Evolutionary conservation across 2,329 filamentous ascomycete genomes (phyloP).

Genomic region (Cercospora berteroae): DNA sequence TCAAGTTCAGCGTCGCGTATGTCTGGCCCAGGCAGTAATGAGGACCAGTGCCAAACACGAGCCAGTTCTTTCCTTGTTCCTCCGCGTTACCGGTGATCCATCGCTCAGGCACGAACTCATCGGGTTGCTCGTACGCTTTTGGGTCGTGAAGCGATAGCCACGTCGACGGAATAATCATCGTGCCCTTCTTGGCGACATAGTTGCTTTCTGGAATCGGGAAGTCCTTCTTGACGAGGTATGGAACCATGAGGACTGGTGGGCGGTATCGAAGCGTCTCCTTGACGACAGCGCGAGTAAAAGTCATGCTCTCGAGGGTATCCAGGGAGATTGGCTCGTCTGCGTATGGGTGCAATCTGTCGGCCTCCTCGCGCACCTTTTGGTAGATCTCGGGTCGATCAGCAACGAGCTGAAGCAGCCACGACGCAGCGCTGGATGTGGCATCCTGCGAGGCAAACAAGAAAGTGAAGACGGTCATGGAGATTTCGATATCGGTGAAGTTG

Average conservation of each 20-base stretch:
- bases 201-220: constrained; percentile 78
- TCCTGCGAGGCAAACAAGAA: constrained; percentile 79
- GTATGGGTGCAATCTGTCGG: constrained; percentile 30
- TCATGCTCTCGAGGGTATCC: constrained; percentile 82
- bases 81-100: constrained; percentile 90
- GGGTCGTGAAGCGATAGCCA: constrained; percentile 90
- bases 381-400: constrained; percentile 92
- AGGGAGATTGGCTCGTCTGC: constrained; percentile 56
- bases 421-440: constrained; percentile 87
- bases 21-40: constrained; percentile 96
- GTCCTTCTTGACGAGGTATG: constrained; percentile 89
- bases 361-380: constrained; percentile 84
- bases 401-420: constrained; percentile 93
- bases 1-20: constrained; percentile 86
- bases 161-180: constrained; percentile 90
- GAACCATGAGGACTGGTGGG: constrained; percentile 95
- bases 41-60: constrained; percentile 92
- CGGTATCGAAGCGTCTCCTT: constrained; percentile 90
- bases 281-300: constrained; percentile 85
- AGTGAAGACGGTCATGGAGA: constrained; percentile 80
- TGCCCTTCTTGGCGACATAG: constrained; percentile 92
- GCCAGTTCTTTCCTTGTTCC: constrained; percentile 89
- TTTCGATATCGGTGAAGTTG: constrained; percentile 89
- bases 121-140: constrained; percentile 86
- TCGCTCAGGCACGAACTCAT: constrained; percentile 80